These are phyloP conservation scores for Saturnispora silvae DNA, from an alignment of 805 yeast species.

Conservation along the genomic window DNA sequence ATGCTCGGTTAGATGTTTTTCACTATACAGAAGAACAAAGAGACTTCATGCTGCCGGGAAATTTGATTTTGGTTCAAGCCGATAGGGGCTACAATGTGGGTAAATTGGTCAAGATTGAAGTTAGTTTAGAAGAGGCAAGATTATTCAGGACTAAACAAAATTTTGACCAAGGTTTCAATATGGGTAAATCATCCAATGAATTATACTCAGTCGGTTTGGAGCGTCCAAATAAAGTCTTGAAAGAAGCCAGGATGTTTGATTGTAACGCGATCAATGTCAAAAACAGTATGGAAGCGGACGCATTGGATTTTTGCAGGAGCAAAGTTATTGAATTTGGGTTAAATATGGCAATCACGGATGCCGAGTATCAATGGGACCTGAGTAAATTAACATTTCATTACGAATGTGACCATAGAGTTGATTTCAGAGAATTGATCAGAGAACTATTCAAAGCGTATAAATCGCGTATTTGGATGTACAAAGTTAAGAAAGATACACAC, in stretches of 20 bases:
- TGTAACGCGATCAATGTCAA: constrained; percentile 50
- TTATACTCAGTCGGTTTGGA: constrained; percentile 38
- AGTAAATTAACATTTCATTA: constrained; percentile 72
- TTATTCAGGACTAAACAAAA: constrained; percentile 54
- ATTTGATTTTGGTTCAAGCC: constrained; percentile 73
- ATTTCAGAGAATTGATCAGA: constrained; percentile 66
- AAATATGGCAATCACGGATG: constrained; percentile 55
- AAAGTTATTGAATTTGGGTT: constrained; percentile 42
- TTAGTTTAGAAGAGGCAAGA: constrained; percentile 58
- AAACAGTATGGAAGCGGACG: constrained; percentile 57
- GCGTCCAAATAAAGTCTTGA: constrained; percentile 57
- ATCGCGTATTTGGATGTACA: constrained; percentile 82
- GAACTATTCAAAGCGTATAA: constrained; percentile 67
- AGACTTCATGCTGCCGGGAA: no score
- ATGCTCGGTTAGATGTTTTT: no score
- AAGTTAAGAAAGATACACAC: no score
- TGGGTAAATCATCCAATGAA: constrained; percentile 17
- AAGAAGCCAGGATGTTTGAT: constrained; percentile 50
- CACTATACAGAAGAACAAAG: no score
- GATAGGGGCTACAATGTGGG: constrained; percentile 77
- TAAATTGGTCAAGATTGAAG: constrained; percentile 44
- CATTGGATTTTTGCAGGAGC: constrained; percentile 49
- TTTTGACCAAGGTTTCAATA: constrained; percentile 61
- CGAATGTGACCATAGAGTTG: constrained; percentile 52
- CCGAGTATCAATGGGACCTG: constrained; percentile 81